phyloP scores from a whole-genome alignment of 768 basidiomycete species.

The Leccinum longicurvipes region DNA sequence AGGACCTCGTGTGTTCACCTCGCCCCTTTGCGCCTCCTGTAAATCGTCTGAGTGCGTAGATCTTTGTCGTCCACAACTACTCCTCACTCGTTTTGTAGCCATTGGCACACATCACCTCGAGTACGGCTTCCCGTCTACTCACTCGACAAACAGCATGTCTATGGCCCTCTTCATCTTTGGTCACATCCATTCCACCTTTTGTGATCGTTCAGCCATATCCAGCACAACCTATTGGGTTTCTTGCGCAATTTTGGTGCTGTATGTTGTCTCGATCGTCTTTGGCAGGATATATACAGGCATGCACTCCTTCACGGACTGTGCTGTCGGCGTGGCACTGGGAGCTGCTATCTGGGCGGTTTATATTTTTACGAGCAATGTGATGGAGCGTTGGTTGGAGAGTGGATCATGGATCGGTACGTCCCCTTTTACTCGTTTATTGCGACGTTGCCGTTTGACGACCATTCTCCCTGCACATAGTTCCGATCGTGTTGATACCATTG shows the following conservation, averaged over 20 bases:
- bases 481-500: conserved; percentile 56
- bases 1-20: conserved; percentile 88
- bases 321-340: conserved; percentile 62
- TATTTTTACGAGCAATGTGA: conserved; percentile 27
- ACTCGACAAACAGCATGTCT: conserved; percentile 87
- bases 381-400: conserved; percentile 44
- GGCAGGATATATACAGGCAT: conserved; percentile 84
- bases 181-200: conserved; percentile 51
- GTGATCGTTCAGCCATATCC: conserved; percentile 40
- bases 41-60: conserved; percentile 74
- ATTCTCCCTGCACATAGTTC: conserved; percentile 38
- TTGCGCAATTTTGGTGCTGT: conserved; percentile 47
- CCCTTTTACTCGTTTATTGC: conserved; percentile 15
- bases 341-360: conserved; percentile 56
- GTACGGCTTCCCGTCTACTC: conserved; percentile 95
- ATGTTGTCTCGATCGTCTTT: conserved; percentile 70
- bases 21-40: conserved; percentile 90
- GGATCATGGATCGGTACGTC: conserved; percentile 35
- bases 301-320: conserved; percentile 82
- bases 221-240: conserved; percentile 40
- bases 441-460: conserved; percentile 10
- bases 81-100: conserved; percentile 37
- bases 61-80: background rate
- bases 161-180: conserved; percentile 80
- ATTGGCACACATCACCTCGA: conserved; percentile 81